Base-by-base conservation (phyloP, 768 basidiomycete species). In the Melanogaster broomeanus region DNA sequence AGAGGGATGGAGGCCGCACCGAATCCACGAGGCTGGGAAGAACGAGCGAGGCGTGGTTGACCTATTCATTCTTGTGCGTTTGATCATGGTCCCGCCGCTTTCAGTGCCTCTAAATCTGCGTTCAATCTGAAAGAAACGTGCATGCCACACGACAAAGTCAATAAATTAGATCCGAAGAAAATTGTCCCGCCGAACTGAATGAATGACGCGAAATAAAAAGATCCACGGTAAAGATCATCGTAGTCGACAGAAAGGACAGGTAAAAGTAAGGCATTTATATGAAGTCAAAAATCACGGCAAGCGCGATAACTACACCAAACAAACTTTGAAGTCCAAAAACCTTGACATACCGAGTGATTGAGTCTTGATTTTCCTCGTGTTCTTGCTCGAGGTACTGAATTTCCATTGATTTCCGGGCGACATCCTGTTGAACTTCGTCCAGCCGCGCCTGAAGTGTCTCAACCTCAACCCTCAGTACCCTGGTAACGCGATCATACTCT, bases 311-410 rank as follows among this genome's bases (percentile, higher is more conserved):
- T 54, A 74, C 77, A 60, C 76, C 77, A 56, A 80, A 66, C 56
- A 82, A 80, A 64, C 78, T 76, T 68, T 83, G 81, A 60, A 82
- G 70, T 60, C 78, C 74, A 70, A 83, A 84, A 59, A 80, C 71
- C 63, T 72, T 74, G 63, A 83, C 87, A 73, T 87, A 92, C 90
- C 85, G 81, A 62, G 84, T 84, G 50, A 91, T 84, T 52, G 83
- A 79, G 62, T 89, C 87, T 59, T 84, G 77, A 54, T 62, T 81
- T 59, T 93, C 91, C 37, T 91, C 88, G 63, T 87, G 82, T 22
- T 90, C 88, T 64, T 84, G 81, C 63, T 90, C 89, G 49, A 90
- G 76, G 68, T 85, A 88, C 57, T 82, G 77, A 41, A 92, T 86
- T 71, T 93, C 91, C 88, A 93, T 85, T 51, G 77, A 77, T 68